Base-by-base conservation (phyloP, 768 basidiomycete species). In the Suillus brevipes region DNA sequence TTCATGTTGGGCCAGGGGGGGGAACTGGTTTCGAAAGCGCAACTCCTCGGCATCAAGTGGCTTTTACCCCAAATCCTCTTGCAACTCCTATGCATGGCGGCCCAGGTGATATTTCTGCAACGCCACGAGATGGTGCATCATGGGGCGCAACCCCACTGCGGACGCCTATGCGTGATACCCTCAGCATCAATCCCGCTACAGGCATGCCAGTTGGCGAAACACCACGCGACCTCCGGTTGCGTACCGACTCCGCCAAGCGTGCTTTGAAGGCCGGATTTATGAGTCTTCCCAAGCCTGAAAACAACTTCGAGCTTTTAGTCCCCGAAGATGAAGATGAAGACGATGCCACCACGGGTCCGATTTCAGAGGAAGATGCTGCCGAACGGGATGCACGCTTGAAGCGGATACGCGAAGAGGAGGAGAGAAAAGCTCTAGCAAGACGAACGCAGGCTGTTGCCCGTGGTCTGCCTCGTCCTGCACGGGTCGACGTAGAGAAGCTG, bases 1-100 rank as follows among this genome's bases (percentile, higher is more conserved):
- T 99, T 57, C 97, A 96, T 73, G 77, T 80, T 8, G 82, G 82
- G 2, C 81, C 87, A 25, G 85, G 82, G n/a, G 90, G 88, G 16
- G 92, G 94, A 14, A 94, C 95, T 8, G 97, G 97, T 2, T 99
- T 94, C 73, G 95, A 95, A 74, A 85, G 95, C 53, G 97, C 95
- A 0, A 98, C 97, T 5, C 97, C 97, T n/a, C 89, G 87, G 25
- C 94, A 94, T 69, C 88, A 89, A 69, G 89, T 92, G 36, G 85
- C 93, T 0, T 95, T 96, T 67, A 99, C 97, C 0, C 97, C 97
- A 4, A 99, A 99, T 79, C 97, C 97, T 6, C 87, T 99, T 12
- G 92, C 92, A 18, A 97, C 97, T 0, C 96, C 95, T 7, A 71
- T 88, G 68, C 87, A 85, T 38, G 77, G 76, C 8, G 84, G 81